Conservation (phyloP, 805 yeast genomes). For the Danielozyma ontarioensis region DNA sequence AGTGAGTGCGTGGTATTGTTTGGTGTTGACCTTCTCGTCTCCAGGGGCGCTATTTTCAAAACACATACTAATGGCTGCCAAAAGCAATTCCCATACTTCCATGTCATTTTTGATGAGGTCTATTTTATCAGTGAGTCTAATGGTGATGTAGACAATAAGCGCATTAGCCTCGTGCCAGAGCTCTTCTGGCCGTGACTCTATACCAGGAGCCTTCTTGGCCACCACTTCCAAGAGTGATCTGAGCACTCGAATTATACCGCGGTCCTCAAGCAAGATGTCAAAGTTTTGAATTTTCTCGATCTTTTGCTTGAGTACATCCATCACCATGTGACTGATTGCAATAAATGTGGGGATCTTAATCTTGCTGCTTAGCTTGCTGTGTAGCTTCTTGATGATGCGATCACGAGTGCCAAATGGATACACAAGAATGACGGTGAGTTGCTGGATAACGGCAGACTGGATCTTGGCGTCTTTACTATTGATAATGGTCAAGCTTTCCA, state of each 20-base stretch:
- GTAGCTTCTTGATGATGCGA: conserved; percentile 51
- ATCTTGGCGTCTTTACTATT: conserved; percentile 24
- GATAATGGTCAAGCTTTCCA: conserved; percentile 41
- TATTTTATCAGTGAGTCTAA: conserved; percentile 18
- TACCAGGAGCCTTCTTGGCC: conserved; percentile 36
- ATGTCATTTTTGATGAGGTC: conserved; percentile 5
- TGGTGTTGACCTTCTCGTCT: conserved; percentile 41
- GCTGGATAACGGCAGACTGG: conserved; percentile 45
- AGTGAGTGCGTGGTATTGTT: conserved; percentile 40
- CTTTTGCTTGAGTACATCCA: conserved; percentile 34
- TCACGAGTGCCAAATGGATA: conserved; percentile 60
- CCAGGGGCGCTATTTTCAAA: conserved; percentile 24
- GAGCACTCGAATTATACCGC: conserved; percentile 40
- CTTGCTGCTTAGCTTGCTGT: conserved; percentile 27
- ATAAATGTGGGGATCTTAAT: conserved; percentile 58
- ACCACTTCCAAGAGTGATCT: conserved; percentile 51
- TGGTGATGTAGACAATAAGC: conserved; percentile 32
- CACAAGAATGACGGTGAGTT: conserved; percentile 46
- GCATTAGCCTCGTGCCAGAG: conserved; percentile 53
- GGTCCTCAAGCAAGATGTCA: conserved; percentile 36
- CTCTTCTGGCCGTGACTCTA: conserved; percentile 19
- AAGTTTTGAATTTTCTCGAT: conserved; percentile 28
- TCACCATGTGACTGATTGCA: conserved; percentile 49
- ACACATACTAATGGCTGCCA: conserved; percentile 37
- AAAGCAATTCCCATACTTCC: conserved; percentile 37